Evolutionary conservation across 495 filamentous ascomycete species (phyloP), one percentile per base, ranked within the genome.

Genomic region (Jackrogersella minutella): DNA sequence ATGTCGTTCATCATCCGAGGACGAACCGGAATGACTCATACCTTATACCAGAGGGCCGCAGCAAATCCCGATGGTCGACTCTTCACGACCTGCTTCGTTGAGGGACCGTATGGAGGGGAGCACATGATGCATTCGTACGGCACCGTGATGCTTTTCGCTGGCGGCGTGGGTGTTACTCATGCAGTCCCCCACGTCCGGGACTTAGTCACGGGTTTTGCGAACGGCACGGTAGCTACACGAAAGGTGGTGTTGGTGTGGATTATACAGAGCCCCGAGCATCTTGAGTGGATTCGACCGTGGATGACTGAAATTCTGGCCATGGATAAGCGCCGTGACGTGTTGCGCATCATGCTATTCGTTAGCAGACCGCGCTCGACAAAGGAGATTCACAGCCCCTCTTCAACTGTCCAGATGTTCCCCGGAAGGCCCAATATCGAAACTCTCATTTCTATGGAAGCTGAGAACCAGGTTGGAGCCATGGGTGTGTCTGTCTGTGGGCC

Each of bases 261-360:
- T 43, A 91, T 99, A 53, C 91, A 94, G 66, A 90, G 83, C 37
- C 91, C 90, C 21, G 94, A 97, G 56, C 90, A 93, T 65, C 84
- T 99, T 22, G 88, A 93, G 72, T 99, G 95, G 95, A 91, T 97
- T 39, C 85, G 91, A 5, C 86, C 89, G 6, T 99, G 91, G 91
- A 99, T 99, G 95, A 94, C 96, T 62, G 83, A 91, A 72, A 94
- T 98, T 62, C 84, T 99, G 33, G 86, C 86, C 2, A 91, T 97
- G 82, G 91, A 93, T 7, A 84, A 83, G 44, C 87, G 95, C 0
- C 85, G 93, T 22, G 91, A 97, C 22, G 85, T 93, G 2, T 86
- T 99, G 37, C 85, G 86, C 39, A 88, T 98, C 58, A 86, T 93
- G 80, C 81, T 98, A 3, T 99, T 97, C 73, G 90, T 99, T 56